A percentile compares a stretch with the other conserved stretches of the same genome.
phyloP scores from a whole-genome alignment of 2,329 filamentous ascomycete species.

The Piedraia hortae region DNA sequence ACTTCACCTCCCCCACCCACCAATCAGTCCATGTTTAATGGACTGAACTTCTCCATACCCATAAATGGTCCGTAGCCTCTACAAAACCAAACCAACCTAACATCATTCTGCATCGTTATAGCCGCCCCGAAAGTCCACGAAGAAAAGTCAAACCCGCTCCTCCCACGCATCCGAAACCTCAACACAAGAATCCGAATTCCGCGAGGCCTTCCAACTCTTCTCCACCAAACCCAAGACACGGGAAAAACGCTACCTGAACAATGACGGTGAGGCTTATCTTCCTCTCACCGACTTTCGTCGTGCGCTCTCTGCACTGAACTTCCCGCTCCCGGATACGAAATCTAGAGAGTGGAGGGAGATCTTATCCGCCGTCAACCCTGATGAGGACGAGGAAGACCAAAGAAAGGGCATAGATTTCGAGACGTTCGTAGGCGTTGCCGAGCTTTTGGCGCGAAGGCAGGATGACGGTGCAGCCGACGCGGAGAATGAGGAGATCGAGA shows the following conservation, averaged over 20 bases:
- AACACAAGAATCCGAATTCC: slow-evolving; percentile 80
- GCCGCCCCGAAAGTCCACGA: no score
- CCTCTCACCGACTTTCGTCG: slow-evolving; percentile 18
- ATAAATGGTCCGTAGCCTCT: no score
- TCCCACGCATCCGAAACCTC: no score
- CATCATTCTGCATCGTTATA: no score
- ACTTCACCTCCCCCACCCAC: no score
- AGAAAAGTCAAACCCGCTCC: no score
- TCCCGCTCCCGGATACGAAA: slow-evolving; percentile 37
- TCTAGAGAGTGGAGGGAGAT: slow-evolving; percentile 47
- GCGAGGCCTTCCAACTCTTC: slow-evolving; percentile 71
- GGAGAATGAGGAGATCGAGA: slow-evolving; percentile 41
- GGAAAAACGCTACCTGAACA: background rate
- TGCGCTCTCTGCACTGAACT: slow-evolving; percentile 40
- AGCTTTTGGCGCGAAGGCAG: slow-evolving; percentile 46
- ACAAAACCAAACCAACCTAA: no score
- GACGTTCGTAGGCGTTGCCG: slow-evolving; percentile 66
- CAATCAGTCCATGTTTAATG: no score
- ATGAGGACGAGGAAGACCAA: slow-evolving; percentile 39
- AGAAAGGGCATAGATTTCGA: slow-evolving; percentile 54
- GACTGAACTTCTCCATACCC: no score
- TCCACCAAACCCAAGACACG: slow-evolving; percentile 31
- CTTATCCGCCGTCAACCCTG: slow-evolving; percentile 56
- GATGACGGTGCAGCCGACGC: slow-evolving; percentile 19
- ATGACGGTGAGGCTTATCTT: slow-evolving; percentile 14